Evolutionary conservation across 768 basidiomycete species (phyloP), one percentile per base, ranked within the genome.

Genomic region (Lactifluus rugatus): DNA sequence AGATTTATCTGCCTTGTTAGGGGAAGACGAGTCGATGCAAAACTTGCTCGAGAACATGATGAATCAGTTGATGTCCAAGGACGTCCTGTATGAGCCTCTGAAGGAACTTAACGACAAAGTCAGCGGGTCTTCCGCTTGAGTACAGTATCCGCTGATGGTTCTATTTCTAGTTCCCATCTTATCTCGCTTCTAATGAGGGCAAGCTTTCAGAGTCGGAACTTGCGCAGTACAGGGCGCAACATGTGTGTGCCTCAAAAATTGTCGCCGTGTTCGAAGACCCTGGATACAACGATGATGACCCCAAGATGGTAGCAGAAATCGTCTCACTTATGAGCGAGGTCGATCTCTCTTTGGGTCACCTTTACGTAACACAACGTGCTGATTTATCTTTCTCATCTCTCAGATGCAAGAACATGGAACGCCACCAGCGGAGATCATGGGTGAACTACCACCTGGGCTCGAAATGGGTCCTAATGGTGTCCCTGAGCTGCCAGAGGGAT

Each of bases 401-500:
- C 61, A 90, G 87, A 83, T 93, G 78, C 90, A 93, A 76, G 73
- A 75, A 3, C 77, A 82, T 55, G 90, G 91, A 6, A 79, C 85
- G 3, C 91, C 89, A 0, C 91, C 91, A 2, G 66, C 79, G 19
- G 88, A 89, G 64, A 78, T 93, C 50, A 91, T 93, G 87, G 91
- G 89, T 1, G 80, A 83, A 0, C 74, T 93, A 48, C 91, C 91
- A 0, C 79, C 87, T 2, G 88, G 86, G n/a, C 70, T 81, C 28
- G 75, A 71, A 7, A 61, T 84, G 25, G 81, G 80, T 0, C 48
- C 74, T 1, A 83, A 86, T 50, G 83, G 83, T 13, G 66, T 76
- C 58, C 81, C 80, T 5, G 68, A 76, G 41, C 50, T 81, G 16
- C 75, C 78, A 1, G 74, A 74, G 1, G 67, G 66, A 13, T 74